Evolutionary conservation across 1,139 yeast species (phyloP), one percentile per base, ranked within the genome.

Genomic region (Zygoascus hellenicus): DNA sequence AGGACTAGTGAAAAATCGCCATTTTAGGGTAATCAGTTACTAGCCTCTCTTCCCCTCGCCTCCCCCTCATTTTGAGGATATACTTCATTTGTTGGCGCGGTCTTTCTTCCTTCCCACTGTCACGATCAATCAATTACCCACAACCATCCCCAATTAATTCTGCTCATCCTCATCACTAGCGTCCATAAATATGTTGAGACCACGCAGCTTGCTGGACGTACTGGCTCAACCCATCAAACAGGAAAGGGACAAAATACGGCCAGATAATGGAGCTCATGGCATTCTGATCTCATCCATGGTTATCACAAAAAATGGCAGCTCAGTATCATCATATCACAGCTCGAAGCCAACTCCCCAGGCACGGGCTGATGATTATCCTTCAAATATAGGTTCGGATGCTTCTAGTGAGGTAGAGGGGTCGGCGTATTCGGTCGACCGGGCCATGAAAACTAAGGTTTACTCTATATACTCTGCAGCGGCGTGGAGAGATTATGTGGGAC

Each of bases 391-490:
- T 9, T 26, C 14, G 28, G 31, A 15, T 34, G 34, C 11, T 32
- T 34, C 31, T 33, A 48, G 28, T 37, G n/a, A 26, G 17, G 26
- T 34, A 11, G 15, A 15, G 32, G 45, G 30, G 22, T 46, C 51
- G 9, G 61, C 62, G 15, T 60, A 58, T 40, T 53, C 56, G 14
- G 55, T 60, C 19, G 59, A 57, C 32, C 46, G 62, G 34, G 39
- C 56, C 1, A 57, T 59, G 58, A 59, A 59, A 38, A 60, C 63
- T 9, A 60, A 60, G 37, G 58, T 61, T 5, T 61, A 59, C 37
- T 58, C 62, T 6, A 48, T 61, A 26, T 57, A 59, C 47, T 64
- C 63, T 1, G 54, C 64, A 6, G 51, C 61, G 13, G 56, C 57
- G 2, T 61, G 64, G 62, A 49, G 55, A 13, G 59, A 59, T 39